phyloP scores from a whole-genome alignment of 1,139 yeast species.

The Saccharomycopsis hybrid region DNA sequence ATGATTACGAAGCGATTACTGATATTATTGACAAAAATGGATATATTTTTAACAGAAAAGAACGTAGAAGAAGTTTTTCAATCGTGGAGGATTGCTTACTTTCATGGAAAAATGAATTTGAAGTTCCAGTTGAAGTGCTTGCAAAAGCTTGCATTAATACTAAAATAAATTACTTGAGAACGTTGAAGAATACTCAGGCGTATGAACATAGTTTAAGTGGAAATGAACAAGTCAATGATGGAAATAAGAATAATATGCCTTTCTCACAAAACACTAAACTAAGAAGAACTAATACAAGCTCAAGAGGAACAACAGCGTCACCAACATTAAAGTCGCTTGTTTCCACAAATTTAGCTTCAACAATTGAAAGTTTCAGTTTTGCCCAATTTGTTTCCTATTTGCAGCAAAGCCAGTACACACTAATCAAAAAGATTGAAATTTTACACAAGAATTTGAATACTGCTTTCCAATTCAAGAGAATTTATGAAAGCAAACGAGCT shows the following conservation, averaged over 20 bases:
- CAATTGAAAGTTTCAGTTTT: not conserved
- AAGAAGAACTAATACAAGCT: no score
- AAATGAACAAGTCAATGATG: no score
- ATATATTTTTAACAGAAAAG: conserved; percentile 4
- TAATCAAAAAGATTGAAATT: conserved; percentile 8
- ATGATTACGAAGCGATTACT: conserved; percentile 23
- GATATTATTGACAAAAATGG: not conserved
- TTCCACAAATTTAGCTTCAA: not conserved
- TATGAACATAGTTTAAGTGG: no score
- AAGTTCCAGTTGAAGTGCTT: conserved; percentile 15
- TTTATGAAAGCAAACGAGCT: conserved; percentile 42
- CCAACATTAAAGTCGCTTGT: no score
- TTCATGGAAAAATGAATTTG: conserved; percentile 31
- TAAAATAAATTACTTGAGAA: not conserved
- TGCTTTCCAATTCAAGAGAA: conserved; percentile 7
- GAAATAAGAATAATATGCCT: no score
- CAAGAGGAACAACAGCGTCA: no score
- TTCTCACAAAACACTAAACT: no score
- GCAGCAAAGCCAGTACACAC: conserved; percentile 1
- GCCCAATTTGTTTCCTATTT: not conserved
- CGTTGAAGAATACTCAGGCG: not conserved
- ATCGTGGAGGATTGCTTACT: conserved; percentile 35
- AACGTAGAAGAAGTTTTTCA: conserved; percentile 39
- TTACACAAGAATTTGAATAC: conserved; percentile 8
- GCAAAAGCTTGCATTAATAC: not conserved